Percentiles rank a stretch among this genome's conserved stretches.
phyloP scores from a whole-genome alignment of 2,329 filamentous ascomycete species.

The Mycosphaerella sp. region DNA sequence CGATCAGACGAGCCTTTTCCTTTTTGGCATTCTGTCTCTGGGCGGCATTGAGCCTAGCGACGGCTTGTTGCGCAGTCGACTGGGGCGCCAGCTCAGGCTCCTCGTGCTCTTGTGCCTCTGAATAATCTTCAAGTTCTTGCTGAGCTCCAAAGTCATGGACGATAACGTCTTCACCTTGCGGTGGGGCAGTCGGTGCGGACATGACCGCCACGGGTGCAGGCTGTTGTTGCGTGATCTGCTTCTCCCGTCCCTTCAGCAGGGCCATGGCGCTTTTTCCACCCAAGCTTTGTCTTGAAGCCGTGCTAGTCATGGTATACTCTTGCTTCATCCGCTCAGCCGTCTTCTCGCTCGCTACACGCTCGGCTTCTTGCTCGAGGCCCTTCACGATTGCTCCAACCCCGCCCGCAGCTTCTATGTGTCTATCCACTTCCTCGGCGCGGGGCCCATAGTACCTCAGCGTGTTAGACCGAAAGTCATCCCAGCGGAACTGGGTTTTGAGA shows the following conservation, averaged over 20 bases:
- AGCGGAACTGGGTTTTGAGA: conserved; percentile 44
- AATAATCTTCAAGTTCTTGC: conserved; percentile 1
- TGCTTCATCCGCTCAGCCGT: conserved; percentile 16
- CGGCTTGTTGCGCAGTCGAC: conserved; percentile 5
- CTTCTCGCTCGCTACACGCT: conserved; percentile 19
- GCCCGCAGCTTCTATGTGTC: conserved; percentile 38
- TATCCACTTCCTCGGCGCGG: conserved; percentile 38
- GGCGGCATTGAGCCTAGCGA: conserved; percentile 1
- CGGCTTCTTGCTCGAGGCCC: conserved; percentile 28
- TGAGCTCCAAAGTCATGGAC: conserved; percentile 8
- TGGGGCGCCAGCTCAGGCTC: not conserved
- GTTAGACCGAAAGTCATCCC: conserved; percentile 43
- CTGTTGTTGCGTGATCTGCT: conserved; percentile 6
- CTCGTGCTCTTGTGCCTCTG: not conserved
- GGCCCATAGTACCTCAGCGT: conserved; percentile 23
- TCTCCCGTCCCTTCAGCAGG: conserved; percentile 16
- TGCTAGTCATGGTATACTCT: conserved; percentile 19
- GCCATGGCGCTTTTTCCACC: conserved; percentile 17
- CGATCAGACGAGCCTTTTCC: conserved; percentile 12
- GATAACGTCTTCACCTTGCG: conserved; percentile 1
- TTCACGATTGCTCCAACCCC: conserved; percentile 38
- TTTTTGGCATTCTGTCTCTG: conserved; percentile 8
- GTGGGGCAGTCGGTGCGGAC: not conserved
- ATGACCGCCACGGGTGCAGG: conserved; percentile 20
- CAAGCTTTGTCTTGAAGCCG: conserved; percentile 19